Evolutionary conservation across 768 basidiomycete species (phyloP).

Genomic region (Rhizopogon vesiculosus): DNA sequence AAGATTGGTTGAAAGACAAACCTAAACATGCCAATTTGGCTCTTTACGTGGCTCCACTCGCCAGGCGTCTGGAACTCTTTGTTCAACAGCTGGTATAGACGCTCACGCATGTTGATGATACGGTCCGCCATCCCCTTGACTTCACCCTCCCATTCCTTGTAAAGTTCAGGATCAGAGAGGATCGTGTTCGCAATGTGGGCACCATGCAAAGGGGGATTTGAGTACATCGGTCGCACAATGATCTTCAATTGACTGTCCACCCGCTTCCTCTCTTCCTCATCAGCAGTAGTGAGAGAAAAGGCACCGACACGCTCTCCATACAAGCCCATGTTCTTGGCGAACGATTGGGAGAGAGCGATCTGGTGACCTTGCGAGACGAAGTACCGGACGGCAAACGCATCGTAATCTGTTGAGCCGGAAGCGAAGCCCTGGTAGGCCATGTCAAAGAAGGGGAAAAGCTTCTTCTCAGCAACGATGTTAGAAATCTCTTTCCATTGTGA

Average conservation of each 20-base stretch:
- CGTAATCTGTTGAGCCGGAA: constrained; percentile 83
- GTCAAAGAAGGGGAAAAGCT: constrained; percentile 97
- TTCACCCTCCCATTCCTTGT: constrained; percentile 85
- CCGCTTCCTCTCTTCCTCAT: constrained; percentile 74
- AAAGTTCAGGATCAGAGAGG: constrained; percentile 67
- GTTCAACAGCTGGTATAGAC: constrained; percentile 71
- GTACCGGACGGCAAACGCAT: constrained; percentile 93
- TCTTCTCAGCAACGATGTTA: constrained; percentile 80
- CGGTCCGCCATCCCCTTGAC: constrained; percentile 95
- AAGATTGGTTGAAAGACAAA: constrained; percentile 23
- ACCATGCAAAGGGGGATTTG: constrained; percentile 92
- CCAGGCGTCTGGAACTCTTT: constrained; percentile 86
- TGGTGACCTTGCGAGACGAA: constrained; percentile 91
- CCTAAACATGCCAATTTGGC: constrained; percentile 99
- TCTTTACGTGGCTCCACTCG: constrained; percentile 91
- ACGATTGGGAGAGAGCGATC: constrained; percentile 88
- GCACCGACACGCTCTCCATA: constrained; percentile 99
- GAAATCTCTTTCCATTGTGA: constrained; percentile 93
- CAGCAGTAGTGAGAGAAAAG: constrained; percentile 75
- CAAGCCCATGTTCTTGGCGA: constrained; percentile 99
- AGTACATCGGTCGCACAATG: constrained; percentile 93
- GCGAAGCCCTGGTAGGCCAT: constrained; percentile 99
- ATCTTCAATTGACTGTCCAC: constrained; percentile 96
- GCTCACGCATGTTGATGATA: constrained; percentile 90
- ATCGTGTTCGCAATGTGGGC: constrained; percentile 86